Conservation (phyloP, 2,329 filamentous ascomycete genomes). For the Aspergillus fumigatiaffinis region DNA sequence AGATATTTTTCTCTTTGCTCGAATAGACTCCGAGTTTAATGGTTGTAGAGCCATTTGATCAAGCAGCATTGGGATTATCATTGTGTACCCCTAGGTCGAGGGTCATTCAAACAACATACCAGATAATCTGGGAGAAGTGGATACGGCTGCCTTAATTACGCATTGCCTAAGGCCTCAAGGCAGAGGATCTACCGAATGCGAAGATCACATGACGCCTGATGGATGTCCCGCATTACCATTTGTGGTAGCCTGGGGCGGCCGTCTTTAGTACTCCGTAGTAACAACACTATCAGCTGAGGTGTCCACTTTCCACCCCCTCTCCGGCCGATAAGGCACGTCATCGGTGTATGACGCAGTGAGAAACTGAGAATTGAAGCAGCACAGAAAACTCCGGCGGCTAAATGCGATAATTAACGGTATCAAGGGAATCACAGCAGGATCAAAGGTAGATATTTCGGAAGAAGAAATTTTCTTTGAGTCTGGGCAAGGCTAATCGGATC, state of each 20-base stretch:
- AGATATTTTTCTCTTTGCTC: background rate
- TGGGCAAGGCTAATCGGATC: background rate
- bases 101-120: background rate
- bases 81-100: background rate
- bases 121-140: too few relatives aligned
- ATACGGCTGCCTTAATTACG: background rate
- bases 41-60: background rate
- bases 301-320: background rate
- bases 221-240: background rate
- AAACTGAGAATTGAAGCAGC: background rate
- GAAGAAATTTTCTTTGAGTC: background rate
- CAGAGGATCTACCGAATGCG: slow-evolving; percentile 13
- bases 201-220: slow-evolving; percentile 20
- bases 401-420: background rate
- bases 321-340: background rate
- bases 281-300: background rate
- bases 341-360: background rate
- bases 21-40: background rate
- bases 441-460: background rate
- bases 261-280: background rate
- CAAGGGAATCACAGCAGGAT: background rate
- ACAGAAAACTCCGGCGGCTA: background rate
- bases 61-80: background rate
- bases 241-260: background rate
- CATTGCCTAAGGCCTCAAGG: background rate